These are phyloP conservation scores for Nissolia schottii DNA, from an alignment of 306 rosid genomes.

Conservation along the genomic window DNA sequence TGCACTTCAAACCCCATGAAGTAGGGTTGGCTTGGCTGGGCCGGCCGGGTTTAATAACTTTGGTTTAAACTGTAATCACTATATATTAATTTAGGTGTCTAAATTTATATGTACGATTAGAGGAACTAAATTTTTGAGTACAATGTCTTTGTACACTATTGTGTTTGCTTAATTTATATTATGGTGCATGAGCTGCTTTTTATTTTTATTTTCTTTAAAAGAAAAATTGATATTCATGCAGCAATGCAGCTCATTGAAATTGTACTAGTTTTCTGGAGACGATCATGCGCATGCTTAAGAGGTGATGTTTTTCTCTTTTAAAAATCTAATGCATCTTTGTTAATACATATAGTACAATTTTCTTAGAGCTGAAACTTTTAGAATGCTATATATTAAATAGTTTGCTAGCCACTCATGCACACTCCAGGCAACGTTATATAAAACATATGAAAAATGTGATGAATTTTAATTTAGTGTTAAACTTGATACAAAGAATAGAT, in stretches of 20 bases:
- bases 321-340: not conserved
- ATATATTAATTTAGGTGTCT: too few relatives aligned
- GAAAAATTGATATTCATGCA: not conserved
- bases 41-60: too few relatives aligned
- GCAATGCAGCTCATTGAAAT: not conserved
- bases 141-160: not conserved
- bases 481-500: too few relatives aligned
- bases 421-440: not conserved
- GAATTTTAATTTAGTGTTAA: too few relatives aligned
- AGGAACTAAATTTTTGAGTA: too few relatives aligned
- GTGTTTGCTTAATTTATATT: slow-evolving; percentile 1
- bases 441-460: too few relatives aligned
- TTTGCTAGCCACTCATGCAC: not conserved
- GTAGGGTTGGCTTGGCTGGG: too few relatives aligned
- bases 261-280: not conserved
- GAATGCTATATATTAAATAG: not conserved
- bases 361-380: not conserved
- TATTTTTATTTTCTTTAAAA: too few relatives aligned
- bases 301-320: not conserved
- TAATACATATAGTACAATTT: not conserved
- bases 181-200: not conserved
- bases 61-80: too few relatives aligned
- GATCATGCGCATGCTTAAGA: not conserved
- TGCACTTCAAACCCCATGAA: too few relatives aligned
- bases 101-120: too few relatives aligned